Base-by-base conservation (phyloP, 495 filamentous ascomycete species). In the Annulohypoxylon stygium region DNA sequence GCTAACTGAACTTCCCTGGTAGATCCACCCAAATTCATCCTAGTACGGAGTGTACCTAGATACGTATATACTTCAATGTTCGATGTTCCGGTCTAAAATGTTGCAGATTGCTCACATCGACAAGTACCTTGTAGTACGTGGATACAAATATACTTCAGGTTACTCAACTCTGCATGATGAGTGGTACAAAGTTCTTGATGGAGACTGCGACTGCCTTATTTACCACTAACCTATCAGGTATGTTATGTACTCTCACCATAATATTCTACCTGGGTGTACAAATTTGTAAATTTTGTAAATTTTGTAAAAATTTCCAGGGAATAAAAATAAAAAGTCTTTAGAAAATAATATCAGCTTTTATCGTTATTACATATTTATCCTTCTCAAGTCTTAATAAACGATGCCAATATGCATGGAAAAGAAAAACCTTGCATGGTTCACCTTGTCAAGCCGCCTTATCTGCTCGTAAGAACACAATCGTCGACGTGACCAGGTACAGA, bases 11-110 rank as follows among this genome's bases (percentile, higher is more conserved):
- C 67, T 68, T 71, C 47, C 54, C 62, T 67, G 51, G 71, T 70
- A 66, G 71, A 74, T 70, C 71, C 60, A 74, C 57, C 70, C 70
- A 68, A 65, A 54, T 68, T 37, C 71, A 70, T 62, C 60, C 57
- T 69, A 74, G 71, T 67, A 65, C 62, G 65, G 60, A 61, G 60
- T 73, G 60, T 73, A 61, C 69, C 26, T 59, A 10, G 10, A 37
- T 39, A 37, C 36, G 18, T 60, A 12, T 4, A 26, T 60, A 60
- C 57, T 43, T 60, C 9, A 14, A 14, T 58, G 8, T 23, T 58
- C 9, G 26, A 14, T 58, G 8, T 23, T 58, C 50, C 12, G 45
- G 69, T 65, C 48, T 48, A 61, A 70, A 65, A 70, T 64, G 61
- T 65, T 70, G 67, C 61, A 64, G 67, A 70, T 63, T 63, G 58